These are phyloP conservation scores for Hymenoscyphus fructigenus DNA, from an alignment of 2,329 filamentous ascomycete genomes.

Conservation along the genomic window DNA sequence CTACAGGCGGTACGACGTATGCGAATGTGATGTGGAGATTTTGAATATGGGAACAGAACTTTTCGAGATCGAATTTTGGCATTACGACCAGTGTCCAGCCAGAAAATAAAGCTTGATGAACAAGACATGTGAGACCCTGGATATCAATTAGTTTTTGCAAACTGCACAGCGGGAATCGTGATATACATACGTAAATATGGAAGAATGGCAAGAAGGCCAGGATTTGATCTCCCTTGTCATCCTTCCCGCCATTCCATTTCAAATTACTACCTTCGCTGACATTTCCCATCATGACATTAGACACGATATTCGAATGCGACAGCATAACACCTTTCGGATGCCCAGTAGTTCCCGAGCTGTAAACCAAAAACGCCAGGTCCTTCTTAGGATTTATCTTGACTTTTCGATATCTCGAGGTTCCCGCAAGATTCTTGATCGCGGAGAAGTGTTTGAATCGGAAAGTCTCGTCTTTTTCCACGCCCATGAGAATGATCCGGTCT, in stretches of 20 bases:
- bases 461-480: constrained; percentile 61
- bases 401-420: constrained; percentile 56
- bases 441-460: constrained; percentile 70
- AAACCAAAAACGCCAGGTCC: constrained; percentile 82
- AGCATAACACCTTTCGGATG: constrained; percentile 90
- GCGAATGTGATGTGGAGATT: constrained; percentile 70
- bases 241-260: constrained; percentile 55
- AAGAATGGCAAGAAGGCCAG: constrained; percentile 85
- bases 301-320: constrained; percentile 77
- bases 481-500: constrained; percentile 74
- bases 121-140: constrained; percentile 67
- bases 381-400: constrained; percentile 64
- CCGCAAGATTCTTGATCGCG: constrained; percentile 63
- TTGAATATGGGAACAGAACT: constrained; percentile 75
- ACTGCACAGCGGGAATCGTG: constrained; percentile 9
- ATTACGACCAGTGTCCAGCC: constrained; percentile 70
- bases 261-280: constrained; percentile 56
- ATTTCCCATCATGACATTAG: constrained; percentile 63
- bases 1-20: constrained; percentile 82
- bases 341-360: constrained; percentile 87
- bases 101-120: constrained; percentile 65
- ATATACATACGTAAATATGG: constrained; percentile 73
- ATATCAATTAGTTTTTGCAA: constrained; percentile 10
- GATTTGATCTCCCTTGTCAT: constrained; percentile 67
- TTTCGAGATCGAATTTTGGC: constrained; percentile 77